Conservation (phyloP, 176 grass and related monocot genomes). For the Guadua angustifolia region DNA sequence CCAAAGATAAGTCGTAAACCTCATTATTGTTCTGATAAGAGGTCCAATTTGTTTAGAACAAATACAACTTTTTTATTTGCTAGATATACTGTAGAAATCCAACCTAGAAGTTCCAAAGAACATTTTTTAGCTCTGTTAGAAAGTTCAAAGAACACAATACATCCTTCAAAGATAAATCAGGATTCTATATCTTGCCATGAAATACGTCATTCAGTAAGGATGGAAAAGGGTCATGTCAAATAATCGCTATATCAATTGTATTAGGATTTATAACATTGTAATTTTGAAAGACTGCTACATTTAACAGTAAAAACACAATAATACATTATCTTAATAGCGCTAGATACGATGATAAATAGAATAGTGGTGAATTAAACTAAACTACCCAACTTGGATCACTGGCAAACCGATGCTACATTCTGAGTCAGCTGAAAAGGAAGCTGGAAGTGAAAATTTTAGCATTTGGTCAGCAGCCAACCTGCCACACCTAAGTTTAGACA, state of each 20-base stretch:
- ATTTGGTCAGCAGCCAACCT: background rate
- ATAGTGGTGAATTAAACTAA: background rate
- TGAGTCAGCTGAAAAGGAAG: background rate
- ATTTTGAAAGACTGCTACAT: background rate
- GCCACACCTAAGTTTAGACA: background rate
- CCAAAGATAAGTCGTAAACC: slow-evolving; percentile 56
- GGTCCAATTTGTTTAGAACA: slow-evolving; percentile 94
- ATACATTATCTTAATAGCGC: background rate
- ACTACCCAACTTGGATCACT: background rate
- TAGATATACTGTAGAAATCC: slow-evolving; percentile 88
- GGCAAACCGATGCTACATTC: background rate
- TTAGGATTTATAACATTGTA: background rate
- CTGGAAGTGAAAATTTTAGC: background rate
- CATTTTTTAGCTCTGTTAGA: slow-evolving; percentile 2
- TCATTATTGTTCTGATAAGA: slow-evolving; percentile 81
- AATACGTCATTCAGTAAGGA: slow-evolving; percentile 13
- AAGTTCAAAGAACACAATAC: slow-evolving; percentile 11
- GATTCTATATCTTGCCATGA: background rate
- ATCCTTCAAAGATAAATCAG: slow-evolving; percentile 6
- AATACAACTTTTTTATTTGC: slow-evolving; percentile 99
- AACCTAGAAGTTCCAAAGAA: slow-evolving; percentile 67
- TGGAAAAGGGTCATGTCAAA: background rate
- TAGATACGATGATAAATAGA: background rate
- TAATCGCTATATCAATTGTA: background rate
- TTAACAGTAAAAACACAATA: background rate